Evolutionary conservation across 1,284 basidiomycete species (phyloP).

Genomic region (Leucoagaricus sp.): DNA sequence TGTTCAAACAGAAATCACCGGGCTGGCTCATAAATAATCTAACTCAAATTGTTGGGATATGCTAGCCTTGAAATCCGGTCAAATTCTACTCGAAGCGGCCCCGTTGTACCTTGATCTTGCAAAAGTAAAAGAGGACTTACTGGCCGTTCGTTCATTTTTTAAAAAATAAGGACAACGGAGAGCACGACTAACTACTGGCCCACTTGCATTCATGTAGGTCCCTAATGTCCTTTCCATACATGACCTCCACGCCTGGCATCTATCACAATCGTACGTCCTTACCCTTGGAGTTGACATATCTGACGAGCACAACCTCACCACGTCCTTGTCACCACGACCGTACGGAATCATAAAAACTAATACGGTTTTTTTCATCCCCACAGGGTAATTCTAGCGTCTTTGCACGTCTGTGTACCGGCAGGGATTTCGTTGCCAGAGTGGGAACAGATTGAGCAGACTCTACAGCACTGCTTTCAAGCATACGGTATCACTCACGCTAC

Average conservation of each 20-base stretch:
- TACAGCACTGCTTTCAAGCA: conserved; percentile 48
- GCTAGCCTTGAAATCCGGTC: conserved; percentile 42
- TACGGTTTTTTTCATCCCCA: no score
- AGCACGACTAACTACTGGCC: no score
- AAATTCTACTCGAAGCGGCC: conserved; percentile 50
- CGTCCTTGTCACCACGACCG: background rate
- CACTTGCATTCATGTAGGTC: conserved; percentile 26
- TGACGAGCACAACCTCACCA: background rate
- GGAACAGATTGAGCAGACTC: conserved; percentile 43
- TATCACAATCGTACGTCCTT: conserved; percentile 47
- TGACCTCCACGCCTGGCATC: conserved; percentile 52
- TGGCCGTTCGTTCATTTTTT: conserved; percentile 31
- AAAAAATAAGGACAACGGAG: background rate
- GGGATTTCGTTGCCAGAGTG: conserved; percentile 45
- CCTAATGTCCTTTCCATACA: conserved; percentile 47
- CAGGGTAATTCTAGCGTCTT: conserved; percentile 47
- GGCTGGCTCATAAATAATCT: background rate
- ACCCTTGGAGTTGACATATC: conserved; percentile 5
- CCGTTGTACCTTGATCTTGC: conserved; percentile 46
- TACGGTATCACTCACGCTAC: conserved; percentile 52
- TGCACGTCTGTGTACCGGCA: conserved; percentile 46
- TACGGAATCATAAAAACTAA: background rate
- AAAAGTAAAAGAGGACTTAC: conserved; percentile 45
- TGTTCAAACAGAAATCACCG: background rate
- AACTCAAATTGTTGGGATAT: background rate